Evolutionary conservation across 1,139 yeast genomes (phyloP), one percentile per base, ranked within the genome.

Genomic region (Lodderomyces pseudojiufengensis): DNA sequence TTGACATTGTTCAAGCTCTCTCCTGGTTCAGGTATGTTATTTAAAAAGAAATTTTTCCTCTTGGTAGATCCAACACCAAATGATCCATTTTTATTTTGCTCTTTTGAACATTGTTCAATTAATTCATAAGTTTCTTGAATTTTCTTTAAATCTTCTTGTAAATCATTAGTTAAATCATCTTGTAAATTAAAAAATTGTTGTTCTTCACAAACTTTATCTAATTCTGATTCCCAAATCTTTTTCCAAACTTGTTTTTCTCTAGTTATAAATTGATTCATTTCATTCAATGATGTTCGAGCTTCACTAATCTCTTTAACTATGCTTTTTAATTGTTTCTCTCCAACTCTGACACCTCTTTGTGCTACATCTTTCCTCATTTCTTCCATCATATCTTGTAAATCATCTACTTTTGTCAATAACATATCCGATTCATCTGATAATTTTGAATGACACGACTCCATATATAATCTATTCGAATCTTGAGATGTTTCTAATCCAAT

Each of bases 281-380:
- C 58, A 3, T 59, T 57, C 32, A 90, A 65, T 11, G 74, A 72
- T 0, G 48, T 39, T 39, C 73, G 71, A 0, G 95, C 92, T 1
- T 62, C 67, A 4, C 53, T 63, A 18, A 92, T 70, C 46, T 88
- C 95, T 46, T 77, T 78, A 10, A 72, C 52, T 2, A 94, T 83
- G 23, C 70, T 65, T 29, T 75, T 80, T 26, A 92, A 61, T 51
- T 88, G 95, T 43, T 83, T 80, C 31, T 75, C 78, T 1, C 87
- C 68, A 10, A 95, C 90, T 31, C 90, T 75, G 0, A 88, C 94
- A 13, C 97, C 96, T 45, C 97, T 73, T 43, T 82, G 86, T 0
- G 95, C 95, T 9, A 92, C 96, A 59, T 90, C 98, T 47, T 87
- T 81, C 41, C 97, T 71, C 41, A 92, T 65, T 1, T 88, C 88